Percentiles rank a stretch among this genome's conserved stretches.
Conservation (phyloP, 2,329 filamentous ascomycete genomes). For the Hypoxylon sp. region DNA sequence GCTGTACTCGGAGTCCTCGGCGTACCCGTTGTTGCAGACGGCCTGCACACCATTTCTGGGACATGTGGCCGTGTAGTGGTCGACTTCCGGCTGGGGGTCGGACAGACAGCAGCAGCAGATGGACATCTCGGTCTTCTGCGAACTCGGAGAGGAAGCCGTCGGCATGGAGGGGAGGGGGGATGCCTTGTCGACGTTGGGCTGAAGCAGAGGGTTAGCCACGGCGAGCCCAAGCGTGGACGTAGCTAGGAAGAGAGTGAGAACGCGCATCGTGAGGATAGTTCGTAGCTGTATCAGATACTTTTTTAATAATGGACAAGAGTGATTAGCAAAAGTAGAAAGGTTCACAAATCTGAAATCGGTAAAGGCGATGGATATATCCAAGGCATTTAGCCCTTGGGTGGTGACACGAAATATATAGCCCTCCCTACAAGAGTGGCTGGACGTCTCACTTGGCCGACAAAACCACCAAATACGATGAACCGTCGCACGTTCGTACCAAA, state of each 20-base stretch:
- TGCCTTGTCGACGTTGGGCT: neutral
- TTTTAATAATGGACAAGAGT: neutral
- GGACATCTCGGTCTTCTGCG: neutral
- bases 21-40: neutral
- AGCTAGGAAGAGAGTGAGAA: neutral
- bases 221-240: neutral
- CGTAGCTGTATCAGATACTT: neutral
- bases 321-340: too few relatives aligned
- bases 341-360: too few relatives aligned
- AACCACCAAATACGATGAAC: too few relatives aligned
- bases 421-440: too few relatives aligned
- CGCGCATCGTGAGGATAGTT: conserved; percentile 3
- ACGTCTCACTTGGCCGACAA: too few relatives aligned
- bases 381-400: too few relatives aligned
- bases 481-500: too few relatives aligned
- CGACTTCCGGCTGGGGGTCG: neutral
- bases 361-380: neutral
- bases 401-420: too few relatives aligned
- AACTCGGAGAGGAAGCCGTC: neutral
- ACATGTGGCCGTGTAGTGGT: conserved; percentile 2
- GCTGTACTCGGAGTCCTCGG: neutral
- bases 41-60: conserved; percentile 3
- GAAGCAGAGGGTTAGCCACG: conserved; percentile 1
- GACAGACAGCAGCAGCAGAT: conserved; percentile 5
- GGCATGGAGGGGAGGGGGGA: neutral